Evolutionary conservation across 352 stramenopile species (phyloP), one percentile per base, ranked within the genome.

Genomic region (Blastocystis sp.): DNA sequence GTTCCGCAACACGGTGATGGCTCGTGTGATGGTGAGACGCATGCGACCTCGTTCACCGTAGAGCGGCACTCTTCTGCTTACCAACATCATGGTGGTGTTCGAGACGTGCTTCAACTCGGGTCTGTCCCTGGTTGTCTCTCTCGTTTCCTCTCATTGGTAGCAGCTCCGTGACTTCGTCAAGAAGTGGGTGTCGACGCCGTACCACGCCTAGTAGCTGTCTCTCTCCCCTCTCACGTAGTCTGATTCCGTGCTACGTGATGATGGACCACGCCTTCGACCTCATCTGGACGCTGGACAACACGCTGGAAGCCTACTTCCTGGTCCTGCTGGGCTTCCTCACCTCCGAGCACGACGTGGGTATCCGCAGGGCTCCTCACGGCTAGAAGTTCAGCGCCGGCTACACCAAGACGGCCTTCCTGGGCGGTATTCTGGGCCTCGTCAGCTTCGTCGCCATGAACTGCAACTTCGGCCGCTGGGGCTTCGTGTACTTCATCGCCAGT

Each of bases 231-330:
- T 57, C 27, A 32, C 49, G 14, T 78, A 42, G 49, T 42, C 40
- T 78, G 34, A 46, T 78, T 11, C 27, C 67, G 21, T 57, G 36
- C 38, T 48, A 51, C 34, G 29, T 78, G 14, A 78, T 78, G 67
- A 61, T 78, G 34, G 67, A 78, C 34, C 67, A 78, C 49, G 32
- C 34, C 36, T 57, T 42, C 49, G 67, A 78, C 57, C 46, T 78
- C 34, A 78, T 78, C 49, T 78, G 67, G 67, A 78, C 67, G 11
- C 67, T 78, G 46, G 67, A 78, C 57, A 78, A 78, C 40, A 2
- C 57, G 6, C 38, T 78, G 36, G 56, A 78, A 14, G 57, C 67
- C 38, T 78, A 78, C n/a, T 78, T 78, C 42, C 21, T 78, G 40
- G 27, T 78, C 18, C 56, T 78, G 27, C 40, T 78, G 8, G 67